phyloP scores from a whole-genome alignment of 805 yeast genomes.

The Saturnispora saitoi region DNA sequence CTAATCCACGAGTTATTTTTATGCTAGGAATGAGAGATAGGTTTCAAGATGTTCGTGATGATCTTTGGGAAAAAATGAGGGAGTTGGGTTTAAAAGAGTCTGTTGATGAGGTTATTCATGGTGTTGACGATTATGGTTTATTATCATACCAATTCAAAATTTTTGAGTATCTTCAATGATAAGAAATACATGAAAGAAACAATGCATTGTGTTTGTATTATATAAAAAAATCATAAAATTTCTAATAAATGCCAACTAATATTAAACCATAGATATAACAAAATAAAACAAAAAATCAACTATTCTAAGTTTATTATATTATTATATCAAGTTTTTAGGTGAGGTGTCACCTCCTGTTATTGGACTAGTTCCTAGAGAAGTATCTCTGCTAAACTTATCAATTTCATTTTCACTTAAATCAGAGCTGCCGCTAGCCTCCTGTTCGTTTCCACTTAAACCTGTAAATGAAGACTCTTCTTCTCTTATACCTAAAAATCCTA shows the following conservation, averaged over 20 bases:
- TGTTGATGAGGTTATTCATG: slow-evolving; percentile 42
- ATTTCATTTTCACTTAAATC: slow-evolving; percentile 6
- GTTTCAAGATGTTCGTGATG: slow-evolving; percentile 56
- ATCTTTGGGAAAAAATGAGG: slow-evolving; percentile 48
- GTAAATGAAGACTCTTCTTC: slow-evolving; percentile 5
- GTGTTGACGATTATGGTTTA: slow-evolving; percentile 81
- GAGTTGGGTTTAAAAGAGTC: slow-evolving; percentile 29
- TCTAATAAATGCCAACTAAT: not conserved
- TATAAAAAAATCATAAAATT: not conserved
- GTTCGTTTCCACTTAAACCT: slow-evolving; percentile 2
- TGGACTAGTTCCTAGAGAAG: not conserved
- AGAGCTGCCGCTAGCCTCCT: not conserved
- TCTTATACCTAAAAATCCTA: slow-evolving; percentile 14
- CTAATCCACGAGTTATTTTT: slow-evolving; percentile 43
- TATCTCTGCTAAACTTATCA: not conserved
- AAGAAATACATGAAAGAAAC: not conserved
- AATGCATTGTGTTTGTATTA: not conserved
- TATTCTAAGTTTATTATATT: no score
- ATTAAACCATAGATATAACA: not conserved
- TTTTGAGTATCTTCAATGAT: slow-evolving; percentile 11
- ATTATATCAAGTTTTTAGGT: not conserved
- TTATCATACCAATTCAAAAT: slow-evolving; percentile 48
- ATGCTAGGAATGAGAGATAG: slow-evolving; percentile 69
- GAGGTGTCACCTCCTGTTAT: not conserved
- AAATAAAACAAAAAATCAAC: no score